These are phyloP conservation scores for Aplosporella prunicola DNA, from an alignment of 2,329 filamentous ascomycete species.

Conservation along the genomic window DNA sequence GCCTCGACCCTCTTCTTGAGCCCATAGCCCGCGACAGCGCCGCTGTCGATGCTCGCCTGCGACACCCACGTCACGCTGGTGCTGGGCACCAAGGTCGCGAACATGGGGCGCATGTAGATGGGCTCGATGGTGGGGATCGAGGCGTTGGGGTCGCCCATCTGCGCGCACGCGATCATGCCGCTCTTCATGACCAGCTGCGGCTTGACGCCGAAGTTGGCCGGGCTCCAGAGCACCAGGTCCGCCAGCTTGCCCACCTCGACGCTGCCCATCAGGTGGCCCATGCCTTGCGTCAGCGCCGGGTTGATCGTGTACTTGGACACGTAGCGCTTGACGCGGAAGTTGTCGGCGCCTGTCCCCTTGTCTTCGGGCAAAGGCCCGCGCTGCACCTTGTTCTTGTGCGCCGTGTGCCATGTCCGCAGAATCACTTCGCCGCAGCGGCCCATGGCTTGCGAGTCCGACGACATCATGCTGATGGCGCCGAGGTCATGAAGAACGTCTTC, in stretches of 20 bases:
- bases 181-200: conserved; percentile 75
- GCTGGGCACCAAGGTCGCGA: conserved; percentile 60
- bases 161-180: conserved; percentile 70
- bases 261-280: conserved; percentile 77
- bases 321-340: conserved; percentile 86
- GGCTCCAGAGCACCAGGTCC: conserved; percentile 81
- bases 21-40: conserved; percentile 60
- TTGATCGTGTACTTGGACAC: conserved; percentile 96
- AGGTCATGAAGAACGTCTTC: conserved; percentile 94
- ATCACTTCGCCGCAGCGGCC: conserved; percentile 91
- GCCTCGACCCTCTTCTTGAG: conserved; percentile 72
- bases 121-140: conserved; percentile 80
- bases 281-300: conserved; percentile 82
- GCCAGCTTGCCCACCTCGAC: conserved; percentile 84
- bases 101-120: conserved; percentile 77
- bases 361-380: conserved; percentile 70
- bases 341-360: conserved; percentile 69
- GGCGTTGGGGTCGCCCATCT: conserved; percentile 57
- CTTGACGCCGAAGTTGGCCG: conserved; percentile 79
- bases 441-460: conserved; percentile 92
- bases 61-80: conserved; percentile 80
- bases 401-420: conserved; percentile 89
- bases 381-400: conserved; percentile 91
- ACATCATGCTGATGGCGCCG: conserved; percentile 97
- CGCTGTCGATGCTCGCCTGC: conserved; percentile 56